A percentile compares a stretch with the other conserved stretches of the same genome.
These are phyloP conservation scores for Grigorovia humatica DNA, from an alignment of 805 yeast species.

Conservation along the genomic window DNA sequence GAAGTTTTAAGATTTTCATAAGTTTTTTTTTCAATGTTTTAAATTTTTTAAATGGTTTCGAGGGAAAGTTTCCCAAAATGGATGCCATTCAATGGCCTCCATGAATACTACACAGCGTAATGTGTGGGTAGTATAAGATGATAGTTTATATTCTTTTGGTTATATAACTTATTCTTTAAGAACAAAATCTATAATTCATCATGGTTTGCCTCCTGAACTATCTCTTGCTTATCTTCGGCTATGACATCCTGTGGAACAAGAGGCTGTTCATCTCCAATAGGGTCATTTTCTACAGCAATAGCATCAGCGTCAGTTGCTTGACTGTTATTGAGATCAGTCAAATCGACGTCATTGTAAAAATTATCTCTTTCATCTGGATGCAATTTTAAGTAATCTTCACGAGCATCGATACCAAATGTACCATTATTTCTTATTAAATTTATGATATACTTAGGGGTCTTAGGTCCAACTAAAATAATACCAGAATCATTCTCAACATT, in stretches of 20 bases:
- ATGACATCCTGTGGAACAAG: not conserved
- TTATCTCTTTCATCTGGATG: slow-evolving; percentile 6
- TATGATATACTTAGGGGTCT: slow-evolving; percentile 64
- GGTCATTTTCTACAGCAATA: not conserved
- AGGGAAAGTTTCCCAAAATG: no score
- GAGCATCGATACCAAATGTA: slow-evolving; percentile 48
- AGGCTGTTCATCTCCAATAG: not conserved
- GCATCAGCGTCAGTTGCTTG: not conserved
- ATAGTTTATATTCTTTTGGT: no score
- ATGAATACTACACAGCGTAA: no score
- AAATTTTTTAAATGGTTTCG: no score
- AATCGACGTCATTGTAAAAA: not conserved
- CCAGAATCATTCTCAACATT: slow-evolving; percentile 41
- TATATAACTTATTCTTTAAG: not conserved
- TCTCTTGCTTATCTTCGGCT: not conserved
- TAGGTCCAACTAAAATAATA: slow-evolving; percentile 53
- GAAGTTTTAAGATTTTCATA: no score
- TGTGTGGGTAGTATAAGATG: no score
- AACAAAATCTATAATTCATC: slow-evolving; percentile 7
- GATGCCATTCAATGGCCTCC: no score
- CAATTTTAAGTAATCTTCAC: slow-evolving; percentile 4
- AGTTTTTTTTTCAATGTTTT: no score
- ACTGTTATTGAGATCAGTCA: no score
- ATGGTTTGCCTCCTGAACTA: not conserved
- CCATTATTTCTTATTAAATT: slow-evolving; percentile 65